Evolutionary conservation across 192 early-diverging fungal genomes (phyloP).

Genomic region (Glomus cerebriforme): DNA sequence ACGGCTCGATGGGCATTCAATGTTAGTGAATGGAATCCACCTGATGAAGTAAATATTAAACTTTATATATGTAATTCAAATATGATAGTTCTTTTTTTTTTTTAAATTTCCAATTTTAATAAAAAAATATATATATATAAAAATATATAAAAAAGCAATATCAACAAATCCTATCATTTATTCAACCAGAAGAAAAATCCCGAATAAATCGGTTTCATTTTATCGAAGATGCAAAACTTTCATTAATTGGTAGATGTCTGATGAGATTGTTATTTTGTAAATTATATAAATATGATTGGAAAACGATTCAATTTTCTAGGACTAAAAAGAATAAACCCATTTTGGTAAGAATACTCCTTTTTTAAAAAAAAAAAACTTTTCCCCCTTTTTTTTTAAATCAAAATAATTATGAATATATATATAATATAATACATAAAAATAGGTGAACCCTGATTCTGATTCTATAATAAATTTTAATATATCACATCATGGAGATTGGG

Average conservation of each 20-base stretch:
- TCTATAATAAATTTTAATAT: slow-evolving; percentile 45
- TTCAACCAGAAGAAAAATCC: slow-evolving; percentile 18
- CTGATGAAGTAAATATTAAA: slow-evolving; percentile 18
- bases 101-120: too few relatives aligned
- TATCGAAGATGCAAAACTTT: not conserved
- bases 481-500: slow-evolving; percentile 64
- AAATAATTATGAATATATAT: too few relatives aligned
- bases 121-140: too few relatives aligned
- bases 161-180: not conserved
- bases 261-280: slow-evolving; percentile 23
- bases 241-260: slow-evolving; percentile 29
- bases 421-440: not conserved
- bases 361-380: not conserved
- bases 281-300: slow-evolving; percentile 14
- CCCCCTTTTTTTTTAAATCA: too few relatives aligned
- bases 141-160: too few relatives aligned
- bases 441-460: slow-evolving; percentile 1
- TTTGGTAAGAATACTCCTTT: slow-evolving; percentile 4
- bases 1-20: slow-evolving; percentile 25
- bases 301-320: slow-evolving; percentile 18
- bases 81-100: too few relatives aligned
- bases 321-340: slow-evolving; percentile 28
- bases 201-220: slow-evolving; percentile 7
- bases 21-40: slow-evolving; percentile 15
- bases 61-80: too few relatives aligned